A percentile compares a stretch with the other conserved stretches of the same genome.
Conservation (phyloP, 768 basidiomycete species). For the Serendipita sp. region DNA sequence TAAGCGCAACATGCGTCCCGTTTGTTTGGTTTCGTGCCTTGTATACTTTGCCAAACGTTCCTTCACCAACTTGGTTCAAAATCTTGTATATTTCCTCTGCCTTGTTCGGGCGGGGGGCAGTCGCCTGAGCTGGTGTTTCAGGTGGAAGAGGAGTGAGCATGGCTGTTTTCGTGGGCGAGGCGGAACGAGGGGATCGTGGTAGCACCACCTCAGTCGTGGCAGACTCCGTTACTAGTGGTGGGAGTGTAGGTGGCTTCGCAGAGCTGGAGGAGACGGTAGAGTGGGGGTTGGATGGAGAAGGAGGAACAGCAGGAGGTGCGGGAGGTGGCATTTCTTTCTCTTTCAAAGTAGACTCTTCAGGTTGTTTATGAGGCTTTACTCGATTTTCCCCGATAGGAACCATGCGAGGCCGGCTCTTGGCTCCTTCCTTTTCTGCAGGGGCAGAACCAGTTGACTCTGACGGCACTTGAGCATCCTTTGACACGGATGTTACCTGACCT, state of each 20-base stretch:
- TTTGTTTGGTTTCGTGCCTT: conserved; percentile 77
- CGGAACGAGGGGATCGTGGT: background rate
- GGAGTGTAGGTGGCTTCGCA: background rate
- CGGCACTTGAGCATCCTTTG: too few species aligned
- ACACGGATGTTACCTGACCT: too few species aligned
- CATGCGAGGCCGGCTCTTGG: too few species aligned
- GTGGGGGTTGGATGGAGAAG: background rate
- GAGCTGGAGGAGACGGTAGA: background rate
- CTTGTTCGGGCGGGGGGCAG: background rate
- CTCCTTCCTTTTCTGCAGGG: background rate
- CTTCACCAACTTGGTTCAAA: conserved; percentile 90
- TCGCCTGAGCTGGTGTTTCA: background rate
- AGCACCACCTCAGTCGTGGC: background rate
- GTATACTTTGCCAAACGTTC: conserved; percentile 96
- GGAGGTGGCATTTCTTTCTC: too few species aligned
- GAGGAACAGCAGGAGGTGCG: background rate
- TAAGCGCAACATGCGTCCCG: conserved; percentile 73
- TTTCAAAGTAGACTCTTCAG: too few species aligned
- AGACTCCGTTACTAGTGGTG: background rate
- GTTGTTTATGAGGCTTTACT: too few species aligned
- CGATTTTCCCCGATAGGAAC: too few species aligned
- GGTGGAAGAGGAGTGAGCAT: background rate
- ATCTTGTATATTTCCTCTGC: conserved; percentile 60
- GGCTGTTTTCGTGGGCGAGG: background rate
- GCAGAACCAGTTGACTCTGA: background rate